A percentile compares a stretch with the other conserved stretches of the same genome.
Conservation (phyloP, 2,329 filamentous ascomycete genomes). For the Mariannaea sp. region DNA sequence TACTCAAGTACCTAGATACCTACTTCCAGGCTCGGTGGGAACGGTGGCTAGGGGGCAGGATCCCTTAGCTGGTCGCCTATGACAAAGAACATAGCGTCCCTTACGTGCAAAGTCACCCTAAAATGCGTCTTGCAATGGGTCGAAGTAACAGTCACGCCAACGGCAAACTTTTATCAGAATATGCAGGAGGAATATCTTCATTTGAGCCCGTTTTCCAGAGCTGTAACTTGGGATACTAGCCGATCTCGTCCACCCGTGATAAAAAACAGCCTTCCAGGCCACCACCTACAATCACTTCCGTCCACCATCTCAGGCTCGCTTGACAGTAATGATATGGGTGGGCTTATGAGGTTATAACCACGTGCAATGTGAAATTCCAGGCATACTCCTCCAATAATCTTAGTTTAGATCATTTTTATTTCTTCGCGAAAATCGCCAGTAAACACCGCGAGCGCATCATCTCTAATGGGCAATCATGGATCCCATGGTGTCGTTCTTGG, state of each 20-base stretch:
- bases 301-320: slow-evolving; percentile 22
- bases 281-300: slow-evolving; percentile 12
- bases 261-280: slow-evolving; percentile 1
- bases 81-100: no score
- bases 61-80: no score
- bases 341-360: neutral
- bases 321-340: slow-evolving; percentile 10
- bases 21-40: no score
- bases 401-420: neutral
- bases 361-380: slow-evolving; percentile 1
- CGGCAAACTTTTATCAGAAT: no score
- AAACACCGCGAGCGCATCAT: neutral
- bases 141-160: no score
- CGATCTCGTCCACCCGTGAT: slow-evolving; percentile 15
- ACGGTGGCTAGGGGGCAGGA: no score
- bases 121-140: slow-evolving; percentile 1
- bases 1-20: no score
- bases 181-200: slow-evolving; percentile 17
- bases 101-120: no score
- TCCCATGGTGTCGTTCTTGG: slow-evolving; percentile 58
- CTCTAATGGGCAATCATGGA: slow-evolving; percentile 50
- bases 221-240: slow-evolving; percentile 9
- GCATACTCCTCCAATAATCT: slow-evolving; percentile 6
- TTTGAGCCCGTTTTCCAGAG: slow-evolving; percentile 30
- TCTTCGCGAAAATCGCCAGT: slow-evolving; percentile 8